phyloP scores from a whole-genome alignment of 2,329 filamentous ascomycete genomes.

The Aureobasidium sp. region DNA sequence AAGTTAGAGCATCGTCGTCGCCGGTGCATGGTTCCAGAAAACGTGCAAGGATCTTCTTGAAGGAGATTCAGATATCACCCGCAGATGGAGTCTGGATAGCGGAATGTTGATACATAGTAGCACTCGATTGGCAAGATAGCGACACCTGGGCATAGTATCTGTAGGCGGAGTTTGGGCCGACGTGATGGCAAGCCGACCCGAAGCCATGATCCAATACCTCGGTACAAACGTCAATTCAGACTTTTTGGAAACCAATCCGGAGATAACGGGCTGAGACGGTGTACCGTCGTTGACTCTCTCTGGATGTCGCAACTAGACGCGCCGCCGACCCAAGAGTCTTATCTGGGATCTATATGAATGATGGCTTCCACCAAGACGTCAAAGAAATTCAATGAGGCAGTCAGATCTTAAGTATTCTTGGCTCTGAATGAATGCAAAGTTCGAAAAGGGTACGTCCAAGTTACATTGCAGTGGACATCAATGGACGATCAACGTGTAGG shows the following conservation, averaged over 20 bases:
- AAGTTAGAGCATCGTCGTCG: background rate
- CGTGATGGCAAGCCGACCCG: background rate
- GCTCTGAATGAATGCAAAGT: no score
- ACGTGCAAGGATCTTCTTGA: background rate
- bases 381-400: background rate
- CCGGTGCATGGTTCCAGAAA: background rate
- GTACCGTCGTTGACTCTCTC: background rate
- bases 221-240: background rate
- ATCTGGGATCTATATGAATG: background rate
- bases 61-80: background rate
- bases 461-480: no score
- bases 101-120: no score
- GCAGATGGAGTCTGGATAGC: no score
- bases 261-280: background rate
- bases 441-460: no score
- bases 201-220: background rate
- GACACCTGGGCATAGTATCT: no score
- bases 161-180: background rate
- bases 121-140: no score
- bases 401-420: background rate
- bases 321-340: background rate
- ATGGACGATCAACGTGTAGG: background rate
- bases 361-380: background rate
- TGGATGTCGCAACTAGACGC: background rate
- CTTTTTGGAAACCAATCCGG: constrained; percentile 3